Conservation (phyloP, 2,329 filamentous ascomycete genomes). For the Microsporum audouinii region DNA sequence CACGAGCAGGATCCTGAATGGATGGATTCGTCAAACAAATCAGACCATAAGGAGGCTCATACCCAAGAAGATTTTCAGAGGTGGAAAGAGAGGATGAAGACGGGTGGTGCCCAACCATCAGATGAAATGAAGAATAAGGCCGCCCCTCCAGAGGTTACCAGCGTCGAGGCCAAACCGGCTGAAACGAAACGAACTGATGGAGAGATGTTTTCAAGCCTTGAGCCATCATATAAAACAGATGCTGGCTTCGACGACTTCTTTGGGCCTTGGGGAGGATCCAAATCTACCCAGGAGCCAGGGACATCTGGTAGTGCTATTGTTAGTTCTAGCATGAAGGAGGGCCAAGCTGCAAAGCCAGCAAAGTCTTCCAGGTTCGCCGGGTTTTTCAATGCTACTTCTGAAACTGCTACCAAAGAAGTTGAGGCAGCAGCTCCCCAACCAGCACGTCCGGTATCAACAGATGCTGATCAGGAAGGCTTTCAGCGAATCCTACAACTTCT, state of each 20-base stretch:
- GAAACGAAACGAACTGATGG: constrained; percentile 34
- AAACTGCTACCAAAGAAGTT: constrained; percentile 38
- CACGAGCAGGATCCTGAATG: constrained; percentile 79
- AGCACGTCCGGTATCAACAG: constrained; percentile 35
- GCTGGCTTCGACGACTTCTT: constrained; percentile 69
- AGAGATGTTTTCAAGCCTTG: constrained; percentile 44
- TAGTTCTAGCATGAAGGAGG: constrained; percentile 29
- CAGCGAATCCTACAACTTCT: constrained; percentile 72
- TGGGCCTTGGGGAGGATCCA: constrained; percentile 45
- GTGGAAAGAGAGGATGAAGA: constrained; percentile 87
- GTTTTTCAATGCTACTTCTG: constrained; percentile 54
- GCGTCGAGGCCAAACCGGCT: constrained; percentile 30
- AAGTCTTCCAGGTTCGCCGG: constrained; percentile 81
- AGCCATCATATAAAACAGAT: constrained; percentile 54
- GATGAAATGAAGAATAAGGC: constrained; percentile 36
- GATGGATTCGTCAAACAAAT: constrained; percentile 61
- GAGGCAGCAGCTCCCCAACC: constrained; percentile 24
- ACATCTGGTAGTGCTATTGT: constrained; percentile 20
- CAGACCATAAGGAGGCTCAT: constrained; percentile 58
- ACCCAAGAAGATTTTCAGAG: constrained; percentile 88
- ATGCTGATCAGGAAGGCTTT: constrained; percentile 76
- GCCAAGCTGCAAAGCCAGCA: constrained; percentile 40
- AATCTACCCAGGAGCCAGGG: constrained; percentile 31
- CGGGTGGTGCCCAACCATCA: constrained; percentile 40
- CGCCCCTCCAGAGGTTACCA: constrained; percentile 16